Conservation (phyloP, 768 basidiomycete species). For the Suillus brevipes region DNA sequence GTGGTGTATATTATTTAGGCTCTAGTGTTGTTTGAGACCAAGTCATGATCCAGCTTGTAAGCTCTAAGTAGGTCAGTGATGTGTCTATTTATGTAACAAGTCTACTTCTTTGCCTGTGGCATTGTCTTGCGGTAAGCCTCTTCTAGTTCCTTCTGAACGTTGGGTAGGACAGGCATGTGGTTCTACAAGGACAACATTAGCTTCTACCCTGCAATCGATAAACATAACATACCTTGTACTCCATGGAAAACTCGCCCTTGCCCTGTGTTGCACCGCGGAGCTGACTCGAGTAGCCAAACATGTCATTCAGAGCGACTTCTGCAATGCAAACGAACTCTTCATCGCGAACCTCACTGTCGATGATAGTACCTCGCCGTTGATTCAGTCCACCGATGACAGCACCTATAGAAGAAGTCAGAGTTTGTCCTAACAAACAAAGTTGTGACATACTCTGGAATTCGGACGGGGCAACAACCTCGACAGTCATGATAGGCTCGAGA, state of each 20-base stretch:
- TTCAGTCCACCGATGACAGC: slow-evolving; percentile 94
- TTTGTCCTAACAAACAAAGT: not conserved
- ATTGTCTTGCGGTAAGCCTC: slow-evolving; percentile 83
- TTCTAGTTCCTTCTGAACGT: slow-evolving; percentile 85
- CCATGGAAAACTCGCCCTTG: slow-evolving; percentile 88
- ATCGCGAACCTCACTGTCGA: slow-evolving; percentile 94
- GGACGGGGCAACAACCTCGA: slow-evolving; percentile 92
- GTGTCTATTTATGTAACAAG: slow-evolving; percentile 1
- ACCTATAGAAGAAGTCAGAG: slow-evolving; percentile 39
- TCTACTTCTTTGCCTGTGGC: slow-evolving; percentile 69
- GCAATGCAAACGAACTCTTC: slow-evolving; percentile 93
- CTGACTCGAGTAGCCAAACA: slow-evolving; percentile 97
- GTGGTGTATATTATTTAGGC: slow-evolving; percentile 1
- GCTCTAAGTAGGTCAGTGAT: slow-evolving; percentile 2
- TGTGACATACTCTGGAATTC: slow-evolving; percentile 83
- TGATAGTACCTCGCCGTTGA: slow-evolving; percentile 86
- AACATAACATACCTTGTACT: slow-evolving; percentile 61
- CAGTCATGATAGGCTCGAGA: slow-evolving; percentile 97
- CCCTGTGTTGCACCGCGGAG: slow-evolving; percentile 94
- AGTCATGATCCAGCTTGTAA: not conserved
- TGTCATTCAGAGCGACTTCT: slow-evolving; percentile 94
- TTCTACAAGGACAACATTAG: slow-evolving; percentile 42
- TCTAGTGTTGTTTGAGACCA: not conserved
- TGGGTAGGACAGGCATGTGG: slow-evolving; percentile 82
- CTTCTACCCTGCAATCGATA: not conserved